A percentile compares a stretch with the other conserved stretches of the same genome.
Evolutionary conservation across 1,284 basidiomycete species (phyloP).

Genomic region (Boletus calvinii): DNA sequence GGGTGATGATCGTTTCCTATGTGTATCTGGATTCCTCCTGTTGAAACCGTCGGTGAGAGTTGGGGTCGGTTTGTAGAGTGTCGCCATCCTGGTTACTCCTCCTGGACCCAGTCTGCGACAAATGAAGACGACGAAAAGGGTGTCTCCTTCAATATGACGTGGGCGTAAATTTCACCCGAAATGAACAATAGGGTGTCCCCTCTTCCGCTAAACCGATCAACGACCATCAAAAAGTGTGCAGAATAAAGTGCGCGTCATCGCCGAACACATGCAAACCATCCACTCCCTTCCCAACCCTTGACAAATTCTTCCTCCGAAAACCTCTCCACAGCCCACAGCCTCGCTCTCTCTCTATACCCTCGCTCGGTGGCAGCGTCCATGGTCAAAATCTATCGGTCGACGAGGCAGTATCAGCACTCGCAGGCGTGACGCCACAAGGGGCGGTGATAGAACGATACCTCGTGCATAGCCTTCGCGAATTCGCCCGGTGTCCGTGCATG

Average conservation of each 20-base stretch:
- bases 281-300: constrained; percentile 65
- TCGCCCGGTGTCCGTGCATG: constrained; percentile 72
- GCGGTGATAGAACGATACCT: constrained; percentile 38
- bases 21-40: no score
- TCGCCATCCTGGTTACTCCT: no score
- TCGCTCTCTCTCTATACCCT: constrained; percentile 66
- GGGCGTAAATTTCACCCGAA: no score
- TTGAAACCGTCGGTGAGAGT: no score
- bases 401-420: constrained; percentile 12
- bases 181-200: no score
- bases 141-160: no score
- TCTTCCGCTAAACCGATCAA: not conserved
- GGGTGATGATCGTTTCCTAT: no score
- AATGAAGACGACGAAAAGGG: no score
- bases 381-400: constrained; percentile 41
- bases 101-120: no score
- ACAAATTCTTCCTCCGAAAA: constrained; percentile 83
- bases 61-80: no score
- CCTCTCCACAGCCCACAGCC: constrained; percentile 64
- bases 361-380: constrained; percentile 56
- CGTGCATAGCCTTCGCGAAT: constrained; percentile 72
- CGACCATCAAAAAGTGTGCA: not conserved
- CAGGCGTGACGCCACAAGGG: constrained; percentile 7
- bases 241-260: not conserved
- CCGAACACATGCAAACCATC: constrained; percentile 43